phyloP scores from a whole-genome alignment of 2,329 filamentous ascomycete genomes.

The Exophiala sp. region DNA sequence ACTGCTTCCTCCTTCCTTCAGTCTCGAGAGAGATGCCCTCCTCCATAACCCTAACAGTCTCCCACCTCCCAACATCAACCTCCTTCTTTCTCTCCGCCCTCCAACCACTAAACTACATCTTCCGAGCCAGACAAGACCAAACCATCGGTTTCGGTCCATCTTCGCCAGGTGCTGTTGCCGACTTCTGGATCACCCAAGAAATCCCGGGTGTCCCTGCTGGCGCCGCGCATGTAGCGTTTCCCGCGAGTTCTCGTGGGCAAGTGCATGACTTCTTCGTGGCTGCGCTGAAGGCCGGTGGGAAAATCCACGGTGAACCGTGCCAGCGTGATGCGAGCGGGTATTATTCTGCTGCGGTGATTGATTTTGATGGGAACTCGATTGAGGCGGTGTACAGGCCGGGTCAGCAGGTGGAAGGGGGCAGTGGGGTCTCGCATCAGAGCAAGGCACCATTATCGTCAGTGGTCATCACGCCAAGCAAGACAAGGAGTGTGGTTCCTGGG shows the following conservation, averaged over 20 bases:
- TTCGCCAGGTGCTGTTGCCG: conserved; percentile 50
- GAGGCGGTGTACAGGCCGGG: conserved; percentile 64
- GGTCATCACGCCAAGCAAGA: neutral
- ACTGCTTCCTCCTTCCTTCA: conserved; percentile 16
- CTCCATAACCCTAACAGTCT: conserved; percentile 65
- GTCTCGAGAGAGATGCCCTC: conserved; percentile 51
- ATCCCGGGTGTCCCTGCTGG: conserved; percentile 52
- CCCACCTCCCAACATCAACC: conserved; percentile 71
- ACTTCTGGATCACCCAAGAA: conserved; percentile 63
- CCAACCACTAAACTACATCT: conserved; percentile 73
- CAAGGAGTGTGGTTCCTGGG: neutral
- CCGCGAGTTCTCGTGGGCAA: conserved; percentile 61
- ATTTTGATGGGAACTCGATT: conserved; percentile 80
- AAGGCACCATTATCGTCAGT: too few species aligned
- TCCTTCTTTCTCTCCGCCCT: conserved; percentile 80
- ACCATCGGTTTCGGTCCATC: conserved; percentile 59
- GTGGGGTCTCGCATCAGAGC: conserved; percentile 6
- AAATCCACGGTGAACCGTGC: conserved; percentile 56
- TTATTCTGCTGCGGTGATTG: conserved; percentile 64
- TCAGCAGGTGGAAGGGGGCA: conserved; percentile 54
- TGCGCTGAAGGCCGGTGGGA: conserved; percentile 63
- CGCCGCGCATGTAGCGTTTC: conserved; percentile 63
- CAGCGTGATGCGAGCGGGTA: conserved; percentile 53
- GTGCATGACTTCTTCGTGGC: conserved; percentile 70
- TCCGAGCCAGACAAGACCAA: conserved; percentile 60